Base-by-base conservation (phyloP, 1,284 basidiomycete genomes). In the Coniferiporia sulphurascens region DNA sequence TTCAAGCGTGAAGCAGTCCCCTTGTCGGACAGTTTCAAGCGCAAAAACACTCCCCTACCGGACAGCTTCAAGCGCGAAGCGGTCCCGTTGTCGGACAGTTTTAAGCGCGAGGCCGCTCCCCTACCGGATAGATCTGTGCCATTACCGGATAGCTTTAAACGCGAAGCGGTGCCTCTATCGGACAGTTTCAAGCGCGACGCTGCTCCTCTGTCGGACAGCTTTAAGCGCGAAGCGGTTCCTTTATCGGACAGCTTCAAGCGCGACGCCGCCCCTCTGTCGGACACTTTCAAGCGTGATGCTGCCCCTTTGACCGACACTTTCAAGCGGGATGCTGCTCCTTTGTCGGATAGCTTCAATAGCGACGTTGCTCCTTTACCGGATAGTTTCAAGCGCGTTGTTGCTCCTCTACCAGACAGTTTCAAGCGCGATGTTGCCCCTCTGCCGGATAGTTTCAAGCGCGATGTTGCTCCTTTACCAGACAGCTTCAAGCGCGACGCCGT, bases 261-360 rank as follows among this genome's bases (percentile, higher is more conserved):
- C n/a, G 57, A 59, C 27, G 57, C 57, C 9, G 57, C 36, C 44
- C 57, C 57, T 4, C 52, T 59, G 3, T 5, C 38, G 1, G 57
- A 59, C 17, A 59, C 51, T 3, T 59, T 59, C 45, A 59, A 48
- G 48, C 19, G 57, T 17, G 57, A 59, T 41, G 57, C 57, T 34
- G 57, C 52, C n/a, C 57, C 57, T 46, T 51, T 59, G 8, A 27
- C 50, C 27, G 51, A 52, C 41, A 52, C 50, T 6, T 52, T 58
- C 34, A 36, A 35, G 17, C 54, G 27, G 17, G 19, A 19, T 17
- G 41, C 12, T 13, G 13, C 17, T 6, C 53, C 44, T 17, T 19
- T 45, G 13, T 1, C 4, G 12, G 34, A 45, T 46, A 46, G 13
- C 19, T 46, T 46, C 17, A 46, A 46, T 3, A 4, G 44, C 15